Conservation (phyloP, 257 asterid species). For the Solanum etuberosum region DNA sequence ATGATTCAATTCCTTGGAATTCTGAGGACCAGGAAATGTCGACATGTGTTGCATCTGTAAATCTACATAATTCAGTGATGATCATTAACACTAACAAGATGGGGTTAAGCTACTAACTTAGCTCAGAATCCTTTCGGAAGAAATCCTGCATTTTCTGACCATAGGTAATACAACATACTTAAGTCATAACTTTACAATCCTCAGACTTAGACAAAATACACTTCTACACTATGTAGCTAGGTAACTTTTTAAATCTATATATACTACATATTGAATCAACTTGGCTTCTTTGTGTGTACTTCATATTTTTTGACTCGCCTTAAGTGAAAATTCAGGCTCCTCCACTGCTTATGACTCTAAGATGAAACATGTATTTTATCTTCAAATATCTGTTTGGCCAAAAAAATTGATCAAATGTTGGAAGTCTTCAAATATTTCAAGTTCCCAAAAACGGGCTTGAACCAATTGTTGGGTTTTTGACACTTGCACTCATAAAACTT, state of each 20-base stretch:
- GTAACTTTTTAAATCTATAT: background rate
- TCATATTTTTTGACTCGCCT: background rate
- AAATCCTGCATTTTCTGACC: slow-evolving; percentile 4
- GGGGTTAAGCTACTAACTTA: background rate
- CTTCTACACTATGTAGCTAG: background rate
- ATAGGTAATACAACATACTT: background rate
- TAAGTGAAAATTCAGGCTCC: background rate
- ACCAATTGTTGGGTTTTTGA: background rate
- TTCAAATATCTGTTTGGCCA: background rate
- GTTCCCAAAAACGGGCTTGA: background rate
- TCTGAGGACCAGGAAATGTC: background rate
- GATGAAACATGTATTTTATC: background rate
- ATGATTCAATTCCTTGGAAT: background rate
- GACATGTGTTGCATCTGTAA: slow-evolving; percentile 1
- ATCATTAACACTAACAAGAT: background rate
- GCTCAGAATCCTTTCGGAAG: background rate
- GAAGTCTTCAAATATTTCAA: background rate
- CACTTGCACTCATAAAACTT: background rate
- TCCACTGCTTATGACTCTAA: background rate
- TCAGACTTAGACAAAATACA: background rate
- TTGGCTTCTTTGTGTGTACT: background rate
- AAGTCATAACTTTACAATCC: background rate
- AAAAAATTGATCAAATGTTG: background rate
- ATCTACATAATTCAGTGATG: slow-evolving; percentile 3
- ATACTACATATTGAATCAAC: background rate